Evolutionary conservation across 78 protist species (phyloP).

Genomic region (Monocercomonoides exilis): DNA sequence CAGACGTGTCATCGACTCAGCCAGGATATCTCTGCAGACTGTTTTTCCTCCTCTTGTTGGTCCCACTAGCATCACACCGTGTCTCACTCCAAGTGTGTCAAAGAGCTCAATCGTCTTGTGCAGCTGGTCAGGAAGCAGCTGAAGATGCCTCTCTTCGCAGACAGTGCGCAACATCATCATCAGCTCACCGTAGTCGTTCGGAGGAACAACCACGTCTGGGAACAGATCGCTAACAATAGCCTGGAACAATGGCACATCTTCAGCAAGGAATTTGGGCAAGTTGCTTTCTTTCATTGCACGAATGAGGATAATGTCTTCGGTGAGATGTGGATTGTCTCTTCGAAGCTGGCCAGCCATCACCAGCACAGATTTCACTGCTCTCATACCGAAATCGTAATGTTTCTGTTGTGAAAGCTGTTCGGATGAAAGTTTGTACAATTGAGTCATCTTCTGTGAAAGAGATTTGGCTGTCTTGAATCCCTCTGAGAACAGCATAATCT

Average conservation of each 20-base stretch:
- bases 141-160: background rate
- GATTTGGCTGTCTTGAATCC: slow-evolving; percentile 59
- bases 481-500: slow-evolving; percentile 25
- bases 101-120: slow-evolving; percentile 53
- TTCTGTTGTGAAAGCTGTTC: slow-evolving; percentile 69
- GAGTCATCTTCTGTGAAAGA: slow-evolving; percentile 53
- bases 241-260: slow-evolving; percentile 64
- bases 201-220: slow-evolving; percentile 61
- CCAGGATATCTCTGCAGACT: background rate
- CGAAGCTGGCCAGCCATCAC: slow-evolving; percentile 57
- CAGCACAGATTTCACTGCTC: slow-evolving; percentile 66
- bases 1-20: slow-evolving; percentile 34
- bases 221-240: slow-evolving; percentile 66
- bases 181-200: slow-evolving; percentile 49
- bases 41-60: slow-evolving; percentile 69
- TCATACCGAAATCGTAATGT: slow-evolving; percentile 73
- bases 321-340: slow-evolving; percentile 22
- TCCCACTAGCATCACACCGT: slow-evolving; percentile 78
- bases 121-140: slow-evolving; percentile 9
- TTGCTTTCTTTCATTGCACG: slow-evolving; percentile 68
- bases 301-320: slow-evolving; percentile 61
- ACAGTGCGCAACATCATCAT: slow-evolving; percentile 21
- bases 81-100: slow-evolving; percentile 59
- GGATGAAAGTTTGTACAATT: slow-evolving; percentile 54
- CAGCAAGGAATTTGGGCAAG: slow-evolving; percentile 68